phyloP scores from a whole-genome alignment of 768 basidiomycete genomes.

The Sarcodon sp. region DNA sequence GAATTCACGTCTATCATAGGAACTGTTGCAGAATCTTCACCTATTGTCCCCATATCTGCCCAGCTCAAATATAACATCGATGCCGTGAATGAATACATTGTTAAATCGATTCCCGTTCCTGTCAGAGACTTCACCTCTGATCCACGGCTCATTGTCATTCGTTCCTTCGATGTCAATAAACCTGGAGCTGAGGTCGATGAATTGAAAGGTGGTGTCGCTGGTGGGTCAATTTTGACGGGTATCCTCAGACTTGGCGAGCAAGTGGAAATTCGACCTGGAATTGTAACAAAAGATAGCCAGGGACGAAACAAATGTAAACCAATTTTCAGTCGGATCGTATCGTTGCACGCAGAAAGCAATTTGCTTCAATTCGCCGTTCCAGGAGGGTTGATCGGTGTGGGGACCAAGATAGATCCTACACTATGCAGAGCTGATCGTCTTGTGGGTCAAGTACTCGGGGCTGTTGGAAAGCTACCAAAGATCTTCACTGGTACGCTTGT shows the following conservation, averaged over 20 bases:
- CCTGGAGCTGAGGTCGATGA: slow-evolving; percentile 96
- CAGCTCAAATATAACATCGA: slow-evolving; percentile 99
- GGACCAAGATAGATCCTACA: slow-evolving; percentile 92
- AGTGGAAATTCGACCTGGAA: slow-evolving; percentile 94
- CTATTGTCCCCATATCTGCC: slow-evolving; percentile 97
- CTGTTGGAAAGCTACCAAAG: slow-evolving; percentile 86
- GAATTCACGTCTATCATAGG: slow-evolving; percentile 32
- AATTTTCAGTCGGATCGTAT: slow-evolving; percentile 84
- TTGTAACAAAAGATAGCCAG: slow-evolving; percentile 88
- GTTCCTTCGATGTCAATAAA: slow-evolving; percentile 99
- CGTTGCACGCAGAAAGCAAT: slow-evolving; percentile 91
- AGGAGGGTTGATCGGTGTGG: slow-evolving; percentile 96
- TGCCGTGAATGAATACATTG: slow-evolving; percentile 97
- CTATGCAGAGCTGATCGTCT: slow-evolving; percentile 94
- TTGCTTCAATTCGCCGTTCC: slow-evolving; percentile 91
- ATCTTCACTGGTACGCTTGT: slow-evolving; percentile 66
- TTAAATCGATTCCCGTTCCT: slow-evolving; percentile 91
- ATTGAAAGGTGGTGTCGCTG: slow-evolving; percentile 95
- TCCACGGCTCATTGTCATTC: slow-evolving; percentile 94
- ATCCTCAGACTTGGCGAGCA: slow-evolving; percentile 84
- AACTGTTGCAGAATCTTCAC: slow-evolving; percentile 93
- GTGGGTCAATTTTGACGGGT: slow-evolving; percentile 90
- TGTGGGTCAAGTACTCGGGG: slow-evolving; percentile 92
- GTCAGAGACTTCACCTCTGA: slow-evolving; percentile 85
- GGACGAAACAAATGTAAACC: slow-evolving; percentile 89